A percentile compares a stretch with the other conserved stretches of the same genome.
Conservation (phyloP, 768 basidiomycete species). For the Coprinellus micaceus region DNA sequence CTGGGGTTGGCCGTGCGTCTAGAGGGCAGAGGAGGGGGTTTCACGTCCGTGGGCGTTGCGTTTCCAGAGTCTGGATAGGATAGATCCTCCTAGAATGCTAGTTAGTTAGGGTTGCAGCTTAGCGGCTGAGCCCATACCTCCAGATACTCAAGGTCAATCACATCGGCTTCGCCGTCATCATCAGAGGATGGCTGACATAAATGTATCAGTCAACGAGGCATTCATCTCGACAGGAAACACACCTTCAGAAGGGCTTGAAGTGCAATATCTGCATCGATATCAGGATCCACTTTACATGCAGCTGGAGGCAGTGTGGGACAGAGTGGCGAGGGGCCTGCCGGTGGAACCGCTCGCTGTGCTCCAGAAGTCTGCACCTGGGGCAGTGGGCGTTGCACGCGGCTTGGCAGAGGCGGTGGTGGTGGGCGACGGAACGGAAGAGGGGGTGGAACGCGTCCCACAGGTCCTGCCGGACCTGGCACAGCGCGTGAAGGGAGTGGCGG, state of each 20-base stretch:
- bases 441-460: neutral
- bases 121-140: neutral
- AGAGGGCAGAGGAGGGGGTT: neutral
- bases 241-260: neutral
- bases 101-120: neutral
- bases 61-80: neutral
- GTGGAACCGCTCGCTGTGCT: neutral
- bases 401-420: too few species aligned
- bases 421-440: too few species aligned
- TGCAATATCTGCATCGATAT: conserved; percentile 4
- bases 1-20: neutral
- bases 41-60: neutral
- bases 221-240: neutral
- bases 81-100: neutral
- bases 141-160: neutral
- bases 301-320: neutral
- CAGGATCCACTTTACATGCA: neutral
- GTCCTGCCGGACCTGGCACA: neutral
- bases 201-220: neutral
- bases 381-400: too few species aligned
- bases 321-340: neutral
- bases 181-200: neutral
- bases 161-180: neutral
- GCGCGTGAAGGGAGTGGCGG: neutral
- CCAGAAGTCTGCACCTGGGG: too few species aligned